A percentile compares a stretch with the other conserved stretches of the same genome.
phyloP scores from a whole-genome alignment of 208 protist genomes.

The Acanthamoeba divionensis region DNA sequence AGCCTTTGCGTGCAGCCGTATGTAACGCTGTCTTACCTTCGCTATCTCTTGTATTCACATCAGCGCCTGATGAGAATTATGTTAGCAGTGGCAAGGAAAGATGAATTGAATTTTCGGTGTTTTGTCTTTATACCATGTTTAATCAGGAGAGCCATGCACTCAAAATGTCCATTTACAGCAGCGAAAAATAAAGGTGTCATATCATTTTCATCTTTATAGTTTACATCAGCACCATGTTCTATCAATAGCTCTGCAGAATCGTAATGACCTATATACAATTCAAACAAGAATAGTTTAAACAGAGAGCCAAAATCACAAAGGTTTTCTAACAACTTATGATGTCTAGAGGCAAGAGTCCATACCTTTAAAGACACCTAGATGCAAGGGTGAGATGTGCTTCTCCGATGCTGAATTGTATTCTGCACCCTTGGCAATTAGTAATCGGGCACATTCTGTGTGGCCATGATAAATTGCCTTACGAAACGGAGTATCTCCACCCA shows the following conservation, averaged over 20 bases:
- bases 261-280: neutral
- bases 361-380: slow-evolving; percentile 29
- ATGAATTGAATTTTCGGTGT: too few relatives aligned
- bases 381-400: slow-evolving; percentile 9
- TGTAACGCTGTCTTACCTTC: slow-evolving; percentile 31
- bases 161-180: slow-evolving; percentile 2
- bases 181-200: slow-evolving; percentile 42
- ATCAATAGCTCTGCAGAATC: neutral
- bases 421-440: neutral
- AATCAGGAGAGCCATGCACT: slow-evolving; percentile 21
- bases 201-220: slow-evolving; percentile 33
- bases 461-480: slow-evolving; percentile 28
- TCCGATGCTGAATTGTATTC: slow-evolving; percentile 24
- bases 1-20: slow-evolving; percentile 33
- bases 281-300: too few relatives aligned
- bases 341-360: too few relatives aligned
- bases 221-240: neutral
- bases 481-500: slow-evolving; percentile 29
- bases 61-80: neutral
- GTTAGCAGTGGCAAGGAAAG: neutral
- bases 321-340: too few relatives aligned
- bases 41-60: neutral
- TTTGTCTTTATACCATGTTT: neutral
- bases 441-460: neutral
- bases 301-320: too few relatives aligned